Evolutionary conservation across 2,329 filamentous ascomycete species (phyloP).

Genomic region (Drechmeria coniospora): DNA sequence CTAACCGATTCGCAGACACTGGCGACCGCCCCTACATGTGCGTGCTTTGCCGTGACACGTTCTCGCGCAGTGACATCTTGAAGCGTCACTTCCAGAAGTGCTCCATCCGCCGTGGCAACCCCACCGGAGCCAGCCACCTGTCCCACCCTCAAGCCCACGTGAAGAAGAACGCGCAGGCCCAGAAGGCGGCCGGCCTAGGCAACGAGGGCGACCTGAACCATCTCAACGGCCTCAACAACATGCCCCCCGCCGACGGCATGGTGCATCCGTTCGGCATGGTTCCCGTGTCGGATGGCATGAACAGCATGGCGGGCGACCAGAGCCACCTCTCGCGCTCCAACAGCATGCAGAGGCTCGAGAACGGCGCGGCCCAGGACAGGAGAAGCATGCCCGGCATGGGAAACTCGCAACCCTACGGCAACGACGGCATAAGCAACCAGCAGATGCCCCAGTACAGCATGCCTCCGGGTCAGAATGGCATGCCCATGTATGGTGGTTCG

Average conservation of each 20-base stretch:
- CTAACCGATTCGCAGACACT: constrained; percentile 50
- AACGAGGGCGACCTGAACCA: constrained; percentile 41
- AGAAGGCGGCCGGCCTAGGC: constrained; percentile 37
- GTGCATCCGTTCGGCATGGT: constrained; percentile 43
- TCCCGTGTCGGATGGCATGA: constrained; percentile 40
- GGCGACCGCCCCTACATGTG: constrained; percentile 98
- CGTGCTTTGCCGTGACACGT: constrained; percentile 92
- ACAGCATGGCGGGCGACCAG: constrained; percentile 44
- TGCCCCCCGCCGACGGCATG: constrained; percentile 37
- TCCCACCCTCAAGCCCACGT: constrained; percentile 83
- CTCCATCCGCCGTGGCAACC: constrained; percentile 89
- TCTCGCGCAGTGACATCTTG: constrained; percentile 92
- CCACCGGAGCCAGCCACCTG: constrained; percentile 84
- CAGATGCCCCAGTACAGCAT: constrained; percentile 50
- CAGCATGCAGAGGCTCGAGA: constrained; percentile 43
- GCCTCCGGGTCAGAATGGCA: constrained; percentile 45
- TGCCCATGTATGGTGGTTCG: constrained; percentile 46
- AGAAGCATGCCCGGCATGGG: constrained; percentile 41
- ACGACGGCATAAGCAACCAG: constrained; percentile 49
- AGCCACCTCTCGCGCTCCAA: constrained; percentile 45
- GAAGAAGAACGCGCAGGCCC: constrained; percentile 54
- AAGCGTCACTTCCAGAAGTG: constrained; percentile 99
- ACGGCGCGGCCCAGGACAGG: constrained; percentile 39
- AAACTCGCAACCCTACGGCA: constrained; percentile 38
- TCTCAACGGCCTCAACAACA: constrained; percentile 44